Evolutionary conservation across 2,329 filamentous ascomycete genomes (phyloP).

Genomic region (Colletotrichum tanaceti): DNA sequence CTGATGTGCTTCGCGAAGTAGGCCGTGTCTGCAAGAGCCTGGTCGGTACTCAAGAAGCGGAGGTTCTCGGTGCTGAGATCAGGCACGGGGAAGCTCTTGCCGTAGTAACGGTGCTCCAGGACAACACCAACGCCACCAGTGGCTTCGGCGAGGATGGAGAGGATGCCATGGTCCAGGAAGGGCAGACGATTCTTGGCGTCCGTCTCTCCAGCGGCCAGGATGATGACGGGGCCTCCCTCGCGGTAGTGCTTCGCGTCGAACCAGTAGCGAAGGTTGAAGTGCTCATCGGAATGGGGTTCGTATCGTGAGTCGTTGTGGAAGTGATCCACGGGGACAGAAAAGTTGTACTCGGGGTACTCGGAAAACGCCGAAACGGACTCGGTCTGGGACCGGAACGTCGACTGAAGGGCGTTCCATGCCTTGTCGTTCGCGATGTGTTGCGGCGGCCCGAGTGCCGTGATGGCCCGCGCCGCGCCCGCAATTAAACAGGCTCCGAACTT

Average conservation of each 20-base stretch:
- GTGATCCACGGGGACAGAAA: conserved; percentile 75
- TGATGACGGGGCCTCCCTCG: conserved; percentile 82
- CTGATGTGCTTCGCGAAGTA: conserved; percentile 82
- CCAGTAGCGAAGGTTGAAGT: conserved; percentile 82
- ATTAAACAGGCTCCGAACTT: conserved; percentile 33
- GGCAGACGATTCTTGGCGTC: conserved; percentile 70
- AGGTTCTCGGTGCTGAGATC: conserved; percentile 76
- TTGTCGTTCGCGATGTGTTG: conserved; percentile 18
- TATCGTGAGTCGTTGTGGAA: conserved; percentile 85
- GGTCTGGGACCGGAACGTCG: background rate
- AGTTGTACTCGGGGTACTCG: conserved; percentile 53
- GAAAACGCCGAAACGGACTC: conserved; percentile 12
- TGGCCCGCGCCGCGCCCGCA: conserved; percentile 23
- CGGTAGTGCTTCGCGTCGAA: conserved; percentile 82
- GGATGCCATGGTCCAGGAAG: conserved; percentile 82
- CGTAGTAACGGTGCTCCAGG: conserved; percentile 90
- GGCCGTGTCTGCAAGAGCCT: conserved; percentile 82
- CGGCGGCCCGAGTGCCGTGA: conserved; percentile 20
- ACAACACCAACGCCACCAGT: conserved; percentile 82
- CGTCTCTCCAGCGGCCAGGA: conserved; percentile 80
- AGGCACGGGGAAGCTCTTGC: conserved; percentile 75
- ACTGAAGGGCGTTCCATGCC: conserved; percentile 30
- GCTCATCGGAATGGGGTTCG: conserved; percentile 77
- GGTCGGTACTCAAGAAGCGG: conserved; percentile 85
- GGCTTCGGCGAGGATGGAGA: conserved; percentile 75